Percentiles rank a stretch among this genome's conserved stretches.
Conservation (phyloP, 345 rosid genomes). For the Citrus inodora region DNA sequence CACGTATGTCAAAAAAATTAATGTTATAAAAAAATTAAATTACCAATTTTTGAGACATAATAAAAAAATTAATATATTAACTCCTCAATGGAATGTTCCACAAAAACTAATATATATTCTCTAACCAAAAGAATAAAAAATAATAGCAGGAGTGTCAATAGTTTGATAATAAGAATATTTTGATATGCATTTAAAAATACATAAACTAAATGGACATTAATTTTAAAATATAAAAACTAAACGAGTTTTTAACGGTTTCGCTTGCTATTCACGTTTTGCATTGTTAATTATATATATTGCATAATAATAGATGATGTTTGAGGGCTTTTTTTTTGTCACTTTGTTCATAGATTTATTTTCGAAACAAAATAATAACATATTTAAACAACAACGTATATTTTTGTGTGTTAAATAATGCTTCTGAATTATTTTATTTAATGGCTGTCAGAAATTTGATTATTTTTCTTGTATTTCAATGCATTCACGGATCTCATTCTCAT, state of each 20-base stretch:
- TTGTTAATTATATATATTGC: not conserved
- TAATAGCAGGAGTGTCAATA: too few relatives aligned
- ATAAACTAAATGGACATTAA: fast-evolving
- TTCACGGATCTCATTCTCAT: not conserved
- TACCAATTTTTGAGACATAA: too few relatives aligned
- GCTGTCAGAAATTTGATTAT: not conserved
- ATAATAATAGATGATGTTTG: not conserved
- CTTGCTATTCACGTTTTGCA: not conserved
- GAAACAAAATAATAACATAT: not conserved
- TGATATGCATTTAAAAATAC: too few relatives aligned
- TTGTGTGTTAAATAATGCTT: not conserved
- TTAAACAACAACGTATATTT: not conserved
- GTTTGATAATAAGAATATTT: too few relatives aligned
- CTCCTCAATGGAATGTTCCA: too few relatives aligned
- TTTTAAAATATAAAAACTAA: too few relatives aligned
- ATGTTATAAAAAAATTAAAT: too few relatives aligned
- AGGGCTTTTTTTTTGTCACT: not conserved
- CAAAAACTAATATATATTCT: too few relatives aligned
- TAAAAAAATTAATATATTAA: too few relatives aligned
- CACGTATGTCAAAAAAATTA: too few relatives aligned
- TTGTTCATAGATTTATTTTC: not conserved
- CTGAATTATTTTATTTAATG: too few relatives aligned
- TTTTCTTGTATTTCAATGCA: not conserved
- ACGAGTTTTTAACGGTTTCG: not conserved
- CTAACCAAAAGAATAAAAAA: too few relatives aligned